Evolutionary conservation across 345 rosid species (phyloP), one percentile per base, ranked within the genome.

Genomic region (Lagerstroemia speciosa): DNA sequence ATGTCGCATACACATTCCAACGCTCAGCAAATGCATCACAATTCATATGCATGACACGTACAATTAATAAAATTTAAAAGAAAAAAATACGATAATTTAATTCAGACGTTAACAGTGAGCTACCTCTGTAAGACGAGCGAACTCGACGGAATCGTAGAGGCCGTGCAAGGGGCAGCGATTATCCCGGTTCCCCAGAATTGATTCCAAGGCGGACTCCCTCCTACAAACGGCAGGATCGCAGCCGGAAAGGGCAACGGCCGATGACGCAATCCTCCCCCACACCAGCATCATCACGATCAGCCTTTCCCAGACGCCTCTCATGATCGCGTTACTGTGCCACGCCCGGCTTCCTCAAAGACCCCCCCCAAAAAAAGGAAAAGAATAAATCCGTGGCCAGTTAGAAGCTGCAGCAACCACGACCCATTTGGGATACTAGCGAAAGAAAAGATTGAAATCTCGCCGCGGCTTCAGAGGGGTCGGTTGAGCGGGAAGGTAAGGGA

Each of bases 61-160:
- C 29, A 19, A 46, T 46, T 30, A 22, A n/a, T n/a, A 48, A 48
- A 22, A 19, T 16, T 5, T 31, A 52, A n/a, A 34, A 17, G n/a
- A 16, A 41, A 43, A 66, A 14, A 4, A 67, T 33, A n/a, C 33
- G 27, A 36, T 45, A 14, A 17, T 16, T 20, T 16, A 22, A 29
- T 37, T 8, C 19, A 3, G 16, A 24, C 6, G 14, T n/a, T 27
- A 58, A 12, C 7, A 5, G 43, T 14, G 17, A 65, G 34, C 16
- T 78, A 93, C 98, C 93, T 90, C 90, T 31, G 81, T 82, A 69
- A 90, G 85, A 10, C 84, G 80, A 65, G 76, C 61, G 52, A 83
- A 75, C 63, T 43, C 19, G 70, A 76, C 64, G 68, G 84, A 83
- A 37, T 72, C 78, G 62, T 38, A 41, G 64, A n/a, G 74, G 43